Conservation (phyloP, 2,329 filamentous ascomycete genomes). For the Fusarium chlamydosporum region DNA sequence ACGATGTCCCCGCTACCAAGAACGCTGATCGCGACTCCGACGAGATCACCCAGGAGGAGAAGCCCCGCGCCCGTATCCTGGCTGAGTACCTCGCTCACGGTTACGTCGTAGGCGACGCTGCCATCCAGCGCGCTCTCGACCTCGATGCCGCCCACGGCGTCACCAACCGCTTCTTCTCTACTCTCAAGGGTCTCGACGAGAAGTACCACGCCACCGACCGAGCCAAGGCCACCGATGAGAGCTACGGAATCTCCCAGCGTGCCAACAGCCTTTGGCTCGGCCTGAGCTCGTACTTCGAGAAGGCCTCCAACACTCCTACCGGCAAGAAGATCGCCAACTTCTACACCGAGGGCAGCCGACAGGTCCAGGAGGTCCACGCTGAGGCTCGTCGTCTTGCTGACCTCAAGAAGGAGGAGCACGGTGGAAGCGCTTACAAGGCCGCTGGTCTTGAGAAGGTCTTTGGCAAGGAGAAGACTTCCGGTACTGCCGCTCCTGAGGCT, state of each 20-base stretch:
- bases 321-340: slow-evolving; percentile 90
- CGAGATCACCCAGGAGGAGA: slow-evolving; percentile 93
- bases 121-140: slow-evolving; percentile 85
- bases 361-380: slow-evolving; percentile 92
- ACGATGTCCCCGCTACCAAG: slow-evolving; percentile 70
- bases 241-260: slow-evolving; percentile 83
- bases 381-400: slow-evolving; percentile 92
- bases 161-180: slow-evolving; percentile 81
- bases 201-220: slow-evolving; percentile 92
- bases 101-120: slow-evolving; percentile 82
- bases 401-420: slow-evolving; percentile 79
- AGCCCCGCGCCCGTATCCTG: slow-evolving; percentile 91
- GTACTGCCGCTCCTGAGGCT: slow-evolving; percentile 37
- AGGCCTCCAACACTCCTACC: slow-evolving; percentile 87
- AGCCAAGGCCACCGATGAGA: slow-evolving; percentile 85
- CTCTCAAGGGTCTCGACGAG: slow-evolving; percentile 81
- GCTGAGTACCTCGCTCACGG: slow-evolving; percentile 98
- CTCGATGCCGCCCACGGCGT: slow-evolving; percentile 93
- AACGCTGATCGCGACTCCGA: slow-evolving; percentile 72
- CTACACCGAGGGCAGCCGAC: slow-evolving; percentile 86
- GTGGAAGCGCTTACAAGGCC: slow-evolving; percentile 71
- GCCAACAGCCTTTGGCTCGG: slow-evolving; percentile 75
- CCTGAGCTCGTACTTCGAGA: slow-evolving; percentile 92
- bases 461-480: slow-evolving; percentile 63
- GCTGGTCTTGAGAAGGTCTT: slow-evolving; percentile 70